Conservation (phyloP, 2,329 filamentous ascomycete genomes). For the Paecilomyces fulvus region DNA sequence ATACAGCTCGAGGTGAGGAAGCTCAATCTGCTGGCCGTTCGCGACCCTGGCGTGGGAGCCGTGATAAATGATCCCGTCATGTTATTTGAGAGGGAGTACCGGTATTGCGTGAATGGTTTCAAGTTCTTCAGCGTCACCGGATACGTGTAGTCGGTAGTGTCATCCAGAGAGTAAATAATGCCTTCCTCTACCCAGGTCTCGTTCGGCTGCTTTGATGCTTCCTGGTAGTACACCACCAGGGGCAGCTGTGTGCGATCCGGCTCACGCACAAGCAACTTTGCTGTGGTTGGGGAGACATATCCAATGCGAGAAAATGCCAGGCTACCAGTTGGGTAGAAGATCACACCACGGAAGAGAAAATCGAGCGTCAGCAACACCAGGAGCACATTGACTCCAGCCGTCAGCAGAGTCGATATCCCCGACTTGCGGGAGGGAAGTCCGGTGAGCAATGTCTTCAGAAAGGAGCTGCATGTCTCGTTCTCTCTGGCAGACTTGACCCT, state of each 20-base stretch:
- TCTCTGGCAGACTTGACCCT: slow-evolving; percentile 2
- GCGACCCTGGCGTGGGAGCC: slow-evolving; percentile 60
- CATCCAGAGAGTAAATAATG: slow-evolving; percentile 55
- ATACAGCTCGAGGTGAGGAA: slow-evolving; percentile 93
- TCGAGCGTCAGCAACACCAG: slow-evolving; percentile 66
- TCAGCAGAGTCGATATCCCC: slow-evolving; percentile 55
- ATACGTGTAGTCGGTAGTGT: slow-evolving; percentile 75
- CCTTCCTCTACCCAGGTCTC: slow-evolving; percentile 58
- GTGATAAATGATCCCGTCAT: slow-evolving; percentile 74
- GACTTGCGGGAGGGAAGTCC: slow-evolving; percentile 70
- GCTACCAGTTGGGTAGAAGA: slow-evolving; percentile 62
- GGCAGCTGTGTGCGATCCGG: slow-evolving; percentile 68
- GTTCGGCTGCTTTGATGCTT: slow-evolving; percentile 22
- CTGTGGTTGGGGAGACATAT: slow-evolving; percentile 72
- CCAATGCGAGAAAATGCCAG: slow-evolving; percentile 81
- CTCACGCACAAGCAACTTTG: slow-evolving; percentile 76
- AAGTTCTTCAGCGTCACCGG: slow-evolving; percentile 60
- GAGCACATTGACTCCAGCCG: slow-evolving; percentile 62
- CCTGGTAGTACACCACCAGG: slow-evolving; percentile 57
- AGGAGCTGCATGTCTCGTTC: slow-evolving; percentile 8
- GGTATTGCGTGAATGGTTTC: slow-evolving; percentile 64
- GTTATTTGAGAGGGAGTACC: slow-evolving; percentile 81
- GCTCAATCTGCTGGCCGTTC: slow-evolving; percentile 63
- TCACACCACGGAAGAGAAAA: slow-evolving; percentile 63
- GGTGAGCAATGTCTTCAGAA: slow-evolving; percentile 59